Base-by-base conservation (phyloP, 2,329 filamentous ascomycete species). In the Fusarium tupiense region DNA sequence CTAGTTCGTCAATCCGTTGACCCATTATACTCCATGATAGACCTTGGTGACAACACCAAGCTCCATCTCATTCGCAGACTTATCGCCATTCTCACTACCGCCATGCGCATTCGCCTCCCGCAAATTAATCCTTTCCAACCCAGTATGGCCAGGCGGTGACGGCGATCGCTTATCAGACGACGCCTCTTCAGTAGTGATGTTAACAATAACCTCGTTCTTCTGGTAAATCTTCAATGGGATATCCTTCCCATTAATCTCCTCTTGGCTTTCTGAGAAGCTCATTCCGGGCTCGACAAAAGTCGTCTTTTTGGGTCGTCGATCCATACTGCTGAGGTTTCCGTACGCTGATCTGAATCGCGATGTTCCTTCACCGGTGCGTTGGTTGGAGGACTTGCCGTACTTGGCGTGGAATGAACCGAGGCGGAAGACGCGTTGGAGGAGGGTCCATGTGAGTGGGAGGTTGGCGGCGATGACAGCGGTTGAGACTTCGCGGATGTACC, bases 401-500 rank as follows among this genome's bases (percentile, higher is more conserved):
- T 71, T 79, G 26, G 77, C 72, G 11, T 73, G 65, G 50, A 81
- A 81, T 2, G 77, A 79, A 14, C 76, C 71, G 11, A 81, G 71
- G 13, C 80, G 74, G 74, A 85, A 83, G 37, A 81, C 66, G 11
- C 80, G 80, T 35, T 83, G 84, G n/a, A 84, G 72, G 6, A 85
- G 75, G 1, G 84, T 83, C 84, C 84, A 86, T 2, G 83, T 83
- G 19, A 85, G 79, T 13, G 84, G 84, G 8, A 86, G 80, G 57
- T 86, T 86, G 50, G 84, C 79, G 19, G 83, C 81, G 72, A 86
- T 85, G 44, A 86, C 79, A n/a, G 84, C 83, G 8, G 84, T 85
- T 2, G 84, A 85, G 0, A 84, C 84, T 69, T 86, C 84, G 38
- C 84, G 83, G 57, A 85, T 83, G 74, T 86, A 86, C 84, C 84